Conservation (phyloP, 164 flowering plant species). For the Annona cherimola region DNA sequence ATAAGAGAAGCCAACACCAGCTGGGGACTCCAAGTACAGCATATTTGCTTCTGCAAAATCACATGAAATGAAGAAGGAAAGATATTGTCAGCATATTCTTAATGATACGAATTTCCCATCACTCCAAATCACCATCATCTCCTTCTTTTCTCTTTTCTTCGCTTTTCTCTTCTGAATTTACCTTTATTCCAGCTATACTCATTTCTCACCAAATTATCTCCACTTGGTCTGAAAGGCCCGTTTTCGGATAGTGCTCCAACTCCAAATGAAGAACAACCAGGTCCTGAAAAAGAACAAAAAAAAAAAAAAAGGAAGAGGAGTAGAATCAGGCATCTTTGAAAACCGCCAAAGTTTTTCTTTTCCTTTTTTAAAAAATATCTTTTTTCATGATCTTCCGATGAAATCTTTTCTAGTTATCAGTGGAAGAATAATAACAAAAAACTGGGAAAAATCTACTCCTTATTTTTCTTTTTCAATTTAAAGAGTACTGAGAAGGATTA, state of each 20-base stretch:
- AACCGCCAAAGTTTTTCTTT: background rate
- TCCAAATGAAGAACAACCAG: slow-evolving; percentile 59
- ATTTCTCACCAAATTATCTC: slow-evolving; percentile 33
- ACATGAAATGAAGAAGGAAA: slow-evolving; percentile 1
- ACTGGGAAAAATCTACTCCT: background rate
- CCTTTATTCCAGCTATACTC: slow-evolving; percentile 56
- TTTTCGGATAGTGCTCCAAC: slow-evolving; percentile 50
- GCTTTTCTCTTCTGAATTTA: background rate
- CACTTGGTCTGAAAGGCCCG: slow-evolving; percentile 52
- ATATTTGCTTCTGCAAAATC: slow-evolving; percentile 75
- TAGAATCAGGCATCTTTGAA: background rate
- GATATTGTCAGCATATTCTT: background rate
- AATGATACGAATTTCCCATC: no score
- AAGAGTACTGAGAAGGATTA: background rate
- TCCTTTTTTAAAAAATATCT: background rate
- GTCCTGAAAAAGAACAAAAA: slow-evolving; percentile 23
- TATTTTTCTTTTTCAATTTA: background rate
- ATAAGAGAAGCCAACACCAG: slow-evolving; percentile 72
- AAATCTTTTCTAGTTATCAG: background rate
- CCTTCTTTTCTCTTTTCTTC: background rate
- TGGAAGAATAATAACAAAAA: background rate
- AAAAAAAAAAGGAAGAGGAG: background rate
- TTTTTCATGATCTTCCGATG: background rate
- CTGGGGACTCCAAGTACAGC: slow-evolving; percentile 66
- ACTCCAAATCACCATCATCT: background rate